Percentiles rank a stretch among this genome's conserved stretches.
phyloP scores from a whole-genome alignment of 768 basidiomycete genomes.

The Obba rivulosa region DNA sequence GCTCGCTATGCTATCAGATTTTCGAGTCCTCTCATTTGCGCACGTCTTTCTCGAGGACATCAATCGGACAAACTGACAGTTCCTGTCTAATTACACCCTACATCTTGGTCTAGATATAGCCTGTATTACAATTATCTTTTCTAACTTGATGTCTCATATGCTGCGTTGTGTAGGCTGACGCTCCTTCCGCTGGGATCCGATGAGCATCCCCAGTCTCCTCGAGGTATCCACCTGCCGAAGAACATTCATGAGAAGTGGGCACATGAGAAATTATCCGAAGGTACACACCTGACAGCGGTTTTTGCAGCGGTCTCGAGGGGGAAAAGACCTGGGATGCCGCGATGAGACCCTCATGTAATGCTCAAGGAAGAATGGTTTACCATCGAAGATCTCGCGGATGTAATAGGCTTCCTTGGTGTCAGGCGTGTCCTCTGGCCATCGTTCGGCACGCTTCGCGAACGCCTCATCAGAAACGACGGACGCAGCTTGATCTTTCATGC shows the following conservation, averaged over 20 bases:
- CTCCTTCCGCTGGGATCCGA: constrained; percentile 93
- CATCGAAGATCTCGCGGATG: constrained; percentile 89
- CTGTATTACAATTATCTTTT: constrained; percentile 26
- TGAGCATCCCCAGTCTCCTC: constrained; percentile 94
- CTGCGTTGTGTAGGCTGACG: constrained; percentile 93
- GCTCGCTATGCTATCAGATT: constrained; percentile 19
- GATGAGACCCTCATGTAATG: constrained; percentile 4
- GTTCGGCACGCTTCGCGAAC: constrained; percentile 63
- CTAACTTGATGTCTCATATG: constrained; percentile 43
- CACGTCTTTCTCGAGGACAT: constrained; percentile 9
- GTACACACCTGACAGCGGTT: constrained; percentile 81
- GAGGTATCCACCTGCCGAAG: constrained; percentile 76
- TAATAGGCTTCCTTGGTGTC: constrained; percentile 97
- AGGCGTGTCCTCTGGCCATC: constrained; percentile 78
- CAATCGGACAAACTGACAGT: constrained; percentile 12
- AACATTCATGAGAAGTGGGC: not conserved
- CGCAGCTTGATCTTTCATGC: constrained; percentile 87
- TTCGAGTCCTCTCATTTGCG: constrained; percentile 6
- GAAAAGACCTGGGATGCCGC: constrained; percentile 56
- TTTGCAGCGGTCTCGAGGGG: constrained; percentile 78
- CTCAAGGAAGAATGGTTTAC: constrained; percentile 29
- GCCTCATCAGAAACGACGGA: constrained; percentile 73
- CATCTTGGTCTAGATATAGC: constrained; percentile 23
- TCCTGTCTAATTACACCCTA: constrained; percentile 19
- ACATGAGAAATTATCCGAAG: not conserved